Conservation (phyloP, 2,329 filamentous ascomycete species). For the Penicillium crustosum region DNA sequence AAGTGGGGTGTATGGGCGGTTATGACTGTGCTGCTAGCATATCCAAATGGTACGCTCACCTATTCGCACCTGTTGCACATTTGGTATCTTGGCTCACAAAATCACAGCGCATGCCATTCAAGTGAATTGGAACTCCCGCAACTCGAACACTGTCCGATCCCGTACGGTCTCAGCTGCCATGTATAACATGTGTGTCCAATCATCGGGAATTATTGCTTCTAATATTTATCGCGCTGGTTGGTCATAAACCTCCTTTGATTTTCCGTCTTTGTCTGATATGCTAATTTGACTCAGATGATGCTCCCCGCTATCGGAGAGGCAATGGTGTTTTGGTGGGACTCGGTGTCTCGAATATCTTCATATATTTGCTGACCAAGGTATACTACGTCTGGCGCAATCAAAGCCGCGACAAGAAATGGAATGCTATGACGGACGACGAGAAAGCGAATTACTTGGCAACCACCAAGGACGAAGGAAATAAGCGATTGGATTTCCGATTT, state of each 20-base stretch:
- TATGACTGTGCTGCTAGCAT: slow-evolving; percentile 53
- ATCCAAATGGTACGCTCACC: slow-evolving; percentile 47
- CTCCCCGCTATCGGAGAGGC: slow-evolving; percentile 48
- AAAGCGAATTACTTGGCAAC: slow-evolving; percentile 31
- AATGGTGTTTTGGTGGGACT: slow-evolving; percentile 36
- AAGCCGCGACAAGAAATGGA: slow-evolving; percentile 31
- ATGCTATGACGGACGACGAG: slow-evolving; percentile 32
- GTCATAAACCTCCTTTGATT: slow-evolving; percentile 4
- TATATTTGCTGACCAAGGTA: slow-evolving; percentile 32
- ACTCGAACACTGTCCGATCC: slow-evolving; percentile 41
- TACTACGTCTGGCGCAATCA: slow-evolving; percentile 37
- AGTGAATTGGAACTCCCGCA: slow-evolving; percentile 42
- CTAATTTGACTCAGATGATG: slow-evolving; percentile 33
- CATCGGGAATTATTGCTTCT: slow-evolving; percentile 35
- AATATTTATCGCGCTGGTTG: slow-evolving; percentile 38
- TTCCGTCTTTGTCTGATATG: not conserved
- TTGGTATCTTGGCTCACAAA: slow-evolving; percentile 1
- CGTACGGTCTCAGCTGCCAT: slow-evolving; percentile 39
- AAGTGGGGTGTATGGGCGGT: slow-evolving; percentile 55
- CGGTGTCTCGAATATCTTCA: slow-evolving; percentile 24
- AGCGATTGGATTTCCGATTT: slow-evolving; percentile 39
- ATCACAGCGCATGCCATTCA: slow-evolving; percentile 54
- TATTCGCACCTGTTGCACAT: not conserved
- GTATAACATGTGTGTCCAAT: slow-evolving; percentile 45
- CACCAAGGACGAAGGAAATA: slow-evolving; percentile 36